Conservation (phyloP, 2,329 filamentous ascomycete species). For the Coniochaeta ligniaria region DNA sequence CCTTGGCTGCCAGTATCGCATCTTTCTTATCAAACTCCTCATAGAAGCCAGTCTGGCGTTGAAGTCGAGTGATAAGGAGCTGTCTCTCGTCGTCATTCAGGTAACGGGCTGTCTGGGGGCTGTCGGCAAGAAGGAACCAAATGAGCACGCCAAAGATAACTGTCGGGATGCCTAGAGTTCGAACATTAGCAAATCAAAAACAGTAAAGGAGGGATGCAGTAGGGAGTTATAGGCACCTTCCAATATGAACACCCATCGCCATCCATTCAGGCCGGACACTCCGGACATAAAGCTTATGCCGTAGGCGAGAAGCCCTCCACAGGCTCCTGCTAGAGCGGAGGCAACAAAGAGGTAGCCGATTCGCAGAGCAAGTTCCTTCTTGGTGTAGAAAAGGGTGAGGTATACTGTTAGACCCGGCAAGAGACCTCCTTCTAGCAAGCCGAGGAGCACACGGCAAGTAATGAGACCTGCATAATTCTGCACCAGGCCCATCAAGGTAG, state of each 20-base stretch:
- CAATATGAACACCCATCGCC: constrained; percentile 37
- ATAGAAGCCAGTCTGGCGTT: constrained; percentile 19
- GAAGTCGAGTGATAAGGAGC: constrained; percentile 25
- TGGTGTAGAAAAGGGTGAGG: neutral
- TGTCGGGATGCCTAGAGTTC: no score
- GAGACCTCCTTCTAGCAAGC: constrained; percentile 37
- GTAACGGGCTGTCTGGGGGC: constrained; percentile 27
- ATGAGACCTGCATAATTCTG: constrained; percentile 30
- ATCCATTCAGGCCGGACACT: constrained; percentile 6
- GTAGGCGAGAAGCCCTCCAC: constrained; percentile 5
- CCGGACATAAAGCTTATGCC: constrained; percentile 6
- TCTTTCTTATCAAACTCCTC: constrained; percentile 25
- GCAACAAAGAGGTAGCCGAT: constrained; percentile 5
- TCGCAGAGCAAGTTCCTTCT: neutral
- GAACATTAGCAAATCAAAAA: no score
- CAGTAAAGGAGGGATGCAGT: no score
- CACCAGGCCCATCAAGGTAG: constrained; percentile 38
- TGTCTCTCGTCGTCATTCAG: constrained; percentile 32
- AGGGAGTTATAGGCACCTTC: no score
- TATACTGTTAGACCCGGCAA: constrained; percentile 24
- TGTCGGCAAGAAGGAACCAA: constrained; percentile 31
- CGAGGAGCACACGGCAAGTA: constrained; percentile 34
- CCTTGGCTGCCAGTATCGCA: no score
- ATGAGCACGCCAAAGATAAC: neutral
- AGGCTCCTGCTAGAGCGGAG: constrained; percentile 4